These are phyloP conservation scores for Debaryomyces fabryi DNA, from an alignment of 1,139 yeast species.

Conservation along the genomic window DNA sequence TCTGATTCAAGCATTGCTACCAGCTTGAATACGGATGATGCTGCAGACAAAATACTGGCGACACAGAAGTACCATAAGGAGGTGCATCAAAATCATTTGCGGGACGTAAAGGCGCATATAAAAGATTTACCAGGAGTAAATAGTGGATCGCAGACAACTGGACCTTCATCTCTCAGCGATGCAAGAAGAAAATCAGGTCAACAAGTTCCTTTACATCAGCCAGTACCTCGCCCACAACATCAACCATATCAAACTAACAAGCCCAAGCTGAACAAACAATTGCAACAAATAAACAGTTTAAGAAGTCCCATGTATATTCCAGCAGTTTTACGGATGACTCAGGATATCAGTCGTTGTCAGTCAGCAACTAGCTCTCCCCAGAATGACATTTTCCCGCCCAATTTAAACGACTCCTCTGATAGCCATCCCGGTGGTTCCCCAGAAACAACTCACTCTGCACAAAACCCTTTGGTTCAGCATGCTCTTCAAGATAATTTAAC, in stretches of 20 bases:
- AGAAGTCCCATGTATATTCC: slow-evolving; percentile 88
- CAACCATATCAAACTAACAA: slow-evolving; percentile 6
- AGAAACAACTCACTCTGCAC: background rate
- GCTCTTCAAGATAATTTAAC: slow-evolving; percentile 1
- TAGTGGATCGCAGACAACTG: slow-evolving; percentile 22
- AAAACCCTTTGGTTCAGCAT: slow-evolving; percentile 6
- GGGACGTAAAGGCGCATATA: slow-evolving; percentile 12
- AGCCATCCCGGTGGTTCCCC: slow-evolving; percentile 6
- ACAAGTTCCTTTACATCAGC: slow-evolving; percentile 4
- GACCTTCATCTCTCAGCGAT: slow-evolving; percentile 26
- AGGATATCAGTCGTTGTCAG: slow-evolving; percentile 4
- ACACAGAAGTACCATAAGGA: slow-evolving; percentile 17
- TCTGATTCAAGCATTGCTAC: background rate
- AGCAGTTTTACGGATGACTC: slow-evolving; percentile 73
- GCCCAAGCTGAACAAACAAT: slow-evolving; percentile 20
- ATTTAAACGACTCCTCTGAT: background rate
- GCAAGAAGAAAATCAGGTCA: slow-evolving; percentile 17
- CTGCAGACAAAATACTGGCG: background rate
- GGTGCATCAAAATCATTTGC: slow-evolving; percentile 16
- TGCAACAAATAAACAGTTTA: slow-evolving; percentile 68
- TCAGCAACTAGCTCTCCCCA: slow-evolving; percentile 7
- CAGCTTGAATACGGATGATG: background rate
- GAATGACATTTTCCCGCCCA: background rate
- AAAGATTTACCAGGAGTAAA: slow-evolving; percentile 1
- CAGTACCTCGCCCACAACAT: slow-evolving; percentile 8